A percentile compares a stretch with the other conserved stretches of the same genome.
These are phyloP conservation scores for Phalaenopsis equestris DNA, from an alignment of 106 monocot genomes.

Conservation along the genomic window DNA sequence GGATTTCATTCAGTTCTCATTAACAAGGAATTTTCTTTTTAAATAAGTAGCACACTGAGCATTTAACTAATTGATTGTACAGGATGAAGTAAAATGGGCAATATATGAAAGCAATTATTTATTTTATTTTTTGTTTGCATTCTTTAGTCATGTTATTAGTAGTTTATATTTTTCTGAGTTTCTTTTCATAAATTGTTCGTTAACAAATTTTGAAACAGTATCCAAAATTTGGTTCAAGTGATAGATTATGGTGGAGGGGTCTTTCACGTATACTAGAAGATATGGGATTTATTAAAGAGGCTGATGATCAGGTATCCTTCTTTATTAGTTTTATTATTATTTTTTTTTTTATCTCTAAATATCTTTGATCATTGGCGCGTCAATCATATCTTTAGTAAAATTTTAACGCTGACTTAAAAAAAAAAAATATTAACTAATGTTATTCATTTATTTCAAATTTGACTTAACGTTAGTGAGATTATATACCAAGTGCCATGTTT, in stretches of 20 bases:
- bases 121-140: neutral
- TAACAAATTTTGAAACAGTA: constrained; percentile 27
- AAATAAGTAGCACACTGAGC: neutral
- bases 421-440: too few species aligned
- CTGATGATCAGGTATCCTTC: constrained; percentile 40
- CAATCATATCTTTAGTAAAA: neutral
- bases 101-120: neutral
- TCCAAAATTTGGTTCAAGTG: constrained; percentile 44
- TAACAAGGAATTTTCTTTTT: neutral
- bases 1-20: neutral
- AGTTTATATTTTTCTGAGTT: neutral
- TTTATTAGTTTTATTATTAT: neutral
- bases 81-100: neutral
- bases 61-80: neutral
- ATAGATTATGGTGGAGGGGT: constrained; percentile 79
- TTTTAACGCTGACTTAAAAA: neutral
- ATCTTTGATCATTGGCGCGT: neutral
- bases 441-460: too few species aligned
- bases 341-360: neutral
- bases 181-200: constrained; percentile 1
- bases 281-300: constrained; percentile 65
- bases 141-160: neutral
- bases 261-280: constrained; percentile 72
- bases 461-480: neutral
- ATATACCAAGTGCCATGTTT: neutral